Percentiles rank a stretch among this genome's conserved stretches.
These are phyloP conservation scores for Puya raimondii DNA, from an alignment of 176 grass and related monocot genomes.

Conservation along the genomic window DNA sequence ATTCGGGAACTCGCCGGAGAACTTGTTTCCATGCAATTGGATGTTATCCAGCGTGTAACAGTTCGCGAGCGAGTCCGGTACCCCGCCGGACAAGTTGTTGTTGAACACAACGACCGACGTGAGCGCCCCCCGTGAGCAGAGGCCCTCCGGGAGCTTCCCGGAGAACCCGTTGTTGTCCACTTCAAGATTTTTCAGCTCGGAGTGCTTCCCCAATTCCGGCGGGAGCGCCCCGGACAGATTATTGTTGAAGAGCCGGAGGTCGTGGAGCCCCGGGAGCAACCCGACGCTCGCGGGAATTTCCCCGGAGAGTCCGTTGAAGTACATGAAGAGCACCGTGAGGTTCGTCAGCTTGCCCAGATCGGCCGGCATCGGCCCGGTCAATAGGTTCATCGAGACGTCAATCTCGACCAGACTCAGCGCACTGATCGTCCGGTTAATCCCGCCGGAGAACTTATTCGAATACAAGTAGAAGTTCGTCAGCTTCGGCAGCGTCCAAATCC, in stretches of 20 bases:
- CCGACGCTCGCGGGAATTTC: conserved; percentile 13
- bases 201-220: conserved; percentile 23
- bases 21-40: conserved; percentile 7
- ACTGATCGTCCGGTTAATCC: conserved; percentile 7
- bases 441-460: conserved; percentile 7
- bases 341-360: conserved; percentile 12
- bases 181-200: conserved; percentile 1
- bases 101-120: conserved; percentile 1
- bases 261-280: conserved; percentile 2
- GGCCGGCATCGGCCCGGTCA: conserved; percentile 19
- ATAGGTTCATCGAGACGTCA: conserved; percentile 13
- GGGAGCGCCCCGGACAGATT: conserved; percentile 13
- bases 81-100: conserved; percentile 16
- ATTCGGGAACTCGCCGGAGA: conserved; percentile 20
- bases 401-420: conserved; percentile 3
- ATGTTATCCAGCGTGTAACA: conserved; percentile 8
- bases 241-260: conserved; percentile 22
- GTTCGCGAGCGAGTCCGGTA: conserved; percentile 15
- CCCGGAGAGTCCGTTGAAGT: conserved; percentile 10
- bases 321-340: conserved; percentile 3
- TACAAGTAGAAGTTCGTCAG: not conserved
- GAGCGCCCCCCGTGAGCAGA: conserved; percentile 3
- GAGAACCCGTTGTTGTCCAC: conserved; percentile 17
- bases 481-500: conserved; percentile 34
- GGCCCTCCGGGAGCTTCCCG: conserved; percentile 13